Base-by-base conservation (phyloP, 208 protist species). In the Acanthamoeba comandoni region DNA sequence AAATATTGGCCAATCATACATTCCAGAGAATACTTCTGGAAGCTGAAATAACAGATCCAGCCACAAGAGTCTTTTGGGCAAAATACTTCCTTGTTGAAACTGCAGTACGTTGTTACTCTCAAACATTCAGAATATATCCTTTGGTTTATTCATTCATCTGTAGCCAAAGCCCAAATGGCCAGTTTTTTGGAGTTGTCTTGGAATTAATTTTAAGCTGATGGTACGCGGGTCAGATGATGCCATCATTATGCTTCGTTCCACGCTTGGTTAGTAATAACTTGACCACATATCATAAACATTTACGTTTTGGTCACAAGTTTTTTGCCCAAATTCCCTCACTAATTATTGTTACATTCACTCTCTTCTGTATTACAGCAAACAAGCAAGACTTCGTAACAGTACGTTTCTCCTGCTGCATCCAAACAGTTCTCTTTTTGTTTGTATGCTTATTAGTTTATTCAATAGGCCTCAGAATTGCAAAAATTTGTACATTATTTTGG, bases 401-500 rank as follows among this genome's bases (percentile, higher is more conserved):
- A 43, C 35, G 35, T 43, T 43, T 43, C 35, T 43, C 35, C 35
- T 5, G 35, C 35, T 7, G 5, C 1, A 43, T 1, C 35, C 35
- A 43, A 43, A 43, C 35, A 43, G 2, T 43, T 43, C 35, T 43
- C 35, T 5, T 1, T 43, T 43, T n/a, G n/a, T n/a, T n/a, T n/a
- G n/a, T n/a, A 43, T 43, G 35, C 5, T 43, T 43, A 43, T 43
- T 43, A 5, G 35, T 43, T 43, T 43, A 43, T 43, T 1, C 5
- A 43, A 43, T 43, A 43, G 35, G 35, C 70, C 12, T 43, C 70
- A 43, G 57, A 79, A 12, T 52, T 79, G 9, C 70, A 79, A n/a
- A 79, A 79, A n/a, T 79, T 79, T 79, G 70, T 79, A 55, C 48
- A 79, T n/a, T 79, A 79, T 31, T 79, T 79, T 24, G 70, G 70